phyloP scores from a whole-genome alignment of 768 basidiomycete genomes.

The Suillus variegatus region DNA sequence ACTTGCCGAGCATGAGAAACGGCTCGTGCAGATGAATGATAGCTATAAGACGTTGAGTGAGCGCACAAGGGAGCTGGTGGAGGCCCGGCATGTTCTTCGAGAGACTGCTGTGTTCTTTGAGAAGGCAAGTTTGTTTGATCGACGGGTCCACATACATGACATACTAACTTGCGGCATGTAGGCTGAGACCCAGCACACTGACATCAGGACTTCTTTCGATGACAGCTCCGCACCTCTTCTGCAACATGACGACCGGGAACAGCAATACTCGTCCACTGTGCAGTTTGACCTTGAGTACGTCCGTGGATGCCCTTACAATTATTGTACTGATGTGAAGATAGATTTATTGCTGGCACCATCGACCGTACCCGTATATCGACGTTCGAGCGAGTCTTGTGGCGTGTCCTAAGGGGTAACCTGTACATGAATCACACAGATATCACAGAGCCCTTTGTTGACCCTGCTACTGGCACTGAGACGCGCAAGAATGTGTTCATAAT shows the following conservation, averaged over 20 bases:
- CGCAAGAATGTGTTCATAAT: conserved; percentile 99
- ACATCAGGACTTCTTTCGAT: conserved; percentile 88
- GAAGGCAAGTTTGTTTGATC: conserved; percentile 48
- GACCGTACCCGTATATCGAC: conserved; percentile 89
- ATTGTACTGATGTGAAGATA: conserved; percentile 27
- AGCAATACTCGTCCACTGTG: conserved; percentile 50
- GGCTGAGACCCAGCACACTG: conserved; percentile 78
- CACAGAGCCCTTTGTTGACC: conserved; percentile 87
- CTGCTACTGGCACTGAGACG: conserved; percentile 77
- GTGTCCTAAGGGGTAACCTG: conserved; percentile 93
- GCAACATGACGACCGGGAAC: conserved; percentile 86
- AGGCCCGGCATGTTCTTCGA: conserved; percentile 90
- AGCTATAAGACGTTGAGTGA: conserved; percentile 89
- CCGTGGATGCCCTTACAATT: not conserved
- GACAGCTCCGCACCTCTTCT: conserved; percentile 90
- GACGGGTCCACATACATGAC: not conserved
- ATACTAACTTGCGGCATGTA: conserved; percentile 30
- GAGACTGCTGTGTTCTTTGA: conserved; percentile 98
- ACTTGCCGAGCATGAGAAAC: conserved; percentile 81
- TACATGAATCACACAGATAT: conserved; percentile 99
- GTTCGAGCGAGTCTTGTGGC: conserved; percentile 98
- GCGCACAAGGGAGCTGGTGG: conserved; percentile 81
- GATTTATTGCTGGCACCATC: conserved; percentile 96
- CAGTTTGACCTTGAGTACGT: conserved; percentile 90
- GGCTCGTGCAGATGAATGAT: conserved; percentile 88